Evolutionary conservation across 805 yeast genomes (phyloP).

Genomic region (Metschnikowia noctiluminum): DNA sequence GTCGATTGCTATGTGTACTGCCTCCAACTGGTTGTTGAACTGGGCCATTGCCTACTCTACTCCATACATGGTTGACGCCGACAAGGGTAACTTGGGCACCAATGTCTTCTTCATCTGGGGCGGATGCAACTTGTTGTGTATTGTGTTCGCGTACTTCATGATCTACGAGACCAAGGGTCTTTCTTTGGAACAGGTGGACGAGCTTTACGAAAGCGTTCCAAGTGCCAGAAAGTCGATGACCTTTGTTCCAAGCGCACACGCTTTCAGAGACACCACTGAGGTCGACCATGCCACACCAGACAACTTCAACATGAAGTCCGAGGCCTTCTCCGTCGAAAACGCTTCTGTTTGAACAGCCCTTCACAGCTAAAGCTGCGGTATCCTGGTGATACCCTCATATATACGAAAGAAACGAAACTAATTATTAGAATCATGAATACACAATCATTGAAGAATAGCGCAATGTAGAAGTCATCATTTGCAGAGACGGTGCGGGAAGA

Average conservation of each 20-base stretch:
- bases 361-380: neutral
- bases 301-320: slow-evolving; percentile 22
- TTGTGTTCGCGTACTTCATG: slow-evolving; percentile 29
- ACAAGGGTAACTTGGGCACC: slow-evolving; percentile 38
- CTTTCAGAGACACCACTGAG: slow-evolving; percentile 28
- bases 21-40: slow-evolving; percentile 43
- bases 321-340: slow-evolving; percentile 26
- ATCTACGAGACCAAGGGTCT: slow-evolving; percentile 42
- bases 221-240: slow-evolving; percentile 32
- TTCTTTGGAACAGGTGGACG: slow-evolving; percentile 41
- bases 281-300: slow-evolving; percentile 10
- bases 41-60: slow-evolving; percentile 41
- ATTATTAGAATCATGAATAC: neutral
- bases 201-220: slow-evolving; percentile 32
- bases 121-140: slow-evolving; percentile 36
- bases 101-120: slow-evolving; percentile 45
- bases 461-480: neutral
- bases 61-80: slow-evolving; percentile 40
- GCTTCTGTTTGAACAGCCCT: slow-evolving; percentile 20
- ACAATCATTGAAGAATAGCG: no score
- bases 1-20: slow-evolving; percentile 39
- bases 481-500: neutral
- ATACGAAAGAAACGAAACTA: slow-evolving; percentile 1
- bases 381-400: slow-evolving; percentile 5
- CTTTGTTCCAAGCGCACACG: slow-evolving; percentile 34